Base-by-base conservation (phyloP, 129 eudicot genomes). In the Ambrosia trifida region DNA sequence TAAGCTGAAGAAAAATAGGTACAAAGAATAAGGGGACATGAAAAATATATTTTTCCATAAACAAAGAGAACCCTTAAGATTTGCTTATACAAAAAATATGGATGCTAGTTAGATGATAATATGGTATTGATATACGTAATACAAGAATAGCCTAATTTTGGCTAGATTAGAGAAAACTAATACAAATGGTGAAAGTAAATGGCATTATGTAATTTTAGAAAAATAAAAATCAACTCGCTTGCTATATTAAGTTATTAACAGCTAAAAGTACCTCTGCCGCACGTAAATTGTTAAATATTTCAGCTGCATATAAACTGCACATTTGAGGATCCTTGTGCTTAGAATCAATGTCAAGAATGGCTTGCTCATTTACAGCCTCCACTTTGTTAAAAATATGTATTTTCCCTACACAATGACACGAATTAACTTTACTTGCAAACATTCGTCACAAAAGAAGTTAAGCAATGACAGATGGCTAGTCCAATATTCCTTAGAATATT, bases 251-350 rank as follows among this genome's bases (percentile, higher is more conserved):
- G n/a, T n/a, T n/a, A n/a, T n/a, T 24, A 50, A 59, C 51, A 82
- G 75, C 72, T 58, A 76, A 20, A 73, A 80, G 11, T 19, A 95
- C 99, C 99, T 95, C 97, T 74, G 78, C 75, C 38, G 75, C 85
- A 66, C 83, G 81, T 75, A 82, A 78, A 74, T 77, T 70, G 51
- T 53, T 66, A 69, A 85, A 83, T 76, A 95, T 77, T 74, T 88
- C 87, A 77, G 88, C 80, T 65, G 86, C 99, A 78, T 95, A 95
- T 16, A 84, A 49, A 74, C 91, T 78, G 79, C 99, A 90, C 90
- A 88, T 88, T 63, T 35, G 83, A 49, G 96, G 94, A 86, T 95
- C 96, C 79, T 83, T 84, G 76, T 81, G 83, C 74, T 82, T 77
- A 61, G 83, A 83, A 80, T 95, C 96, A 73, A 90, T 90, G 76